Conservation (phyloP, 139 green algal species). For the Nannochloris sp. region DNA sequence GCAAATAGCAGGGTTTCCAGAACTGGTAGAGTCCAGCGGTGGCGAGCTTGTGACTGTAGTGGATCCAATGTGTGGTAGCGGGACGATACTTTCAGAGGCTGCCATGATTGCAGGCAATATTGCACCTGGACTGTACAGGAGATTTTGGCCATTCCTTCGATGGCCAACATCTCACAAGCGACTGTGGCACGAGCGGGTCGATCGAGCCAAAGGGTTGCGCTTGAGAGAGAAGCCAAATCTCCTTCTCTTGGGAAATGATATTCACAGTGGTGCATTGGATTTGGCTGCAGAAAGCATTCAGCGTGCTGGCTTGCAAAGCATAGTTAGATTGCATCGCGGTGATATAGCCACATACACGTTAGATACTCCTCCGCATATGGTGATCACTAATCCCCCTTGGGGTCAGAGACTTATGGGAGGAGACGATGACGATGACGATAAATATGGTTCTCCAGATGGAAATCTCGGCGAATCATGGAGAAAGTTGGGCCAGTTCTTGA, state of each 20-base stretch:
- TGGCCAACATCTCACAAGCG: slow-evolving; percentile 49
- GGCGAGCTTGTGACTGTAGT: slow-evolving; percentile 30
- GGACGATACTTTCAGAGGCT: slow-evolving; percentile 83
- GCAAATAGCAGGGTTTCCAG: slow-evolving; percentile 49
- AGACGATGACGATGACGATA: neutral
- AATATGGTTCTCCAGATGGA: neutral
- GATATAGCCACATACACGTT: slow-evolving; percentile 37
- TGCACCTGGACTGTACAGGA: slow-evolving; percentile 62
- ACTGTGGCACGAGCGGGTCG: slow-evolving; percentile 25
- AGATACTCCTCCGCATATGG: slow-evolving; percentile 35
- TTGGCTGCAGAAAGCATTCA: slow-evolving; percentile 35
- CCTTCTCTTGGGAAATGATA: slow-evolving; percentile 57
- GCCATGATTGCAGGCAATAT: slow-evolving; percentile 66
- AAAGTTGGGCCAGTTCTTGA: slow-evolving; percentile 50
- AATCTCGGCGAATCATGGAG: slow-evolving; percentile 39
- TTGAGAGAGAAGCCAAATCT: slow-evolving; percentile 1
- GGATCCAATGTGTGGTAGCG: slow-evolving; percentile 89
- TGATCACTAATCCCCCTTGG: slow-evolving; percentile 88
- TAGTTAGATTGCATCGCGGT: slow-evolving; percentile 32
- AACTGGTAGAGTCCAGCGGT: slow-evolving; percentile 7
- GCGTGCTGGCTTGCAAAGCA: slow-evolving; percentile 27
- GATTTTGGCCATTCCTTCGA: slow-evolving; percentile 52
- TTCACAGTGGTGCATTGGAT: slow-evolving; percentile 39
- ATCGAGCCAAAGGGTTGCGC: slow-evolving; percentile 13
- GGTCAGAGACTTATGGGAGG: slow-evolving; percentile 46